Percentiles rank a stretch among this genome's conserved stretches.
phyloP scores from a whole-genome alignment of 805 yeast genomes.

The Zygotorulaspora chibaensis region DNA sequence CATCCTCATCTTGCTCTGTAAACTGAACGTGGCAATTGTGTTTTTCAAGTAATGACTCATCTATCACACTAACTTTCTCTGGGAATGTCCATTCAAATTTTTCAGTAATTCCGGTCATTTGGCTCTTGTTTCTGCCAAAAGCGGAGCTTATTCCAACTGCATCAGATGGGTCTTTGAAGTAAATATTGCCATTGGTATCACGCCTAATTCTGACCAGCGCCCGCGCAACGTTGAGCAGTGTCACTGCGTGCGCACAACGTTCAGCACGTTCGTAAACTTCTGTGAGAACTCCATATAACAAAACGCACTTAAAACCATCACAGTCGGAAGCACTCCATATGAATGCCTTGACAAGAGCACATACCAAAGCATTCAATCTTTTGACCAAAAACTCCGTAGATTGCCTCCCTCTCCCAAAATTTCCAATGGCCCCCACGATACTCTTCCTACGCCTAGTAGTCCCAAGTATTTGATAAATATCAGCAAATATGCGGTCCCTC shows the following conservation, averaged over 20 bases:
- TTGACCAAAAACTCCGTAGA: slow-evolving; percentile 1
- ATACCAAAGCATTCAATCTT: slow-evolving; percentile 18
- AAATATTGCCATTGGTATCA: slow-evolving; percentile 42
- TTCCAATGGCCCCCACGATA: slow-evolving; percentile 12
- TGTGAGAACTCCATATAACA: slow-evolving; percentile 25
- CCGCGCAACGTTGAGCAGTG: slow-evolving; percentile 47
- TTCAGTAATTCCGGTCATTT: slow-evolving; percentile 23
- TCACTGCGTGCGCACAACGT: slow-evolving; percentile 32
- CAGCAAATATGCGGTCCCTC: slow-evolving; percentile 35
- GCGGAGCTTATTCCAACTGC: slow-evolving; percentile 64
- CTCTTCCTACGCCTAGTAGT: slow-evolving; percentile 12
- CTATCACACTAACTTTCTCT: slow-evolving; percentile 49
- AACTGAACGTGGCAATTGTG: slow-evolving; percentile 35
- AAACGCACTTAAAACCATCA: slow-evolving; percentile 29
- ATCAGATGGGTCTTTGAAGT: slow-evolving; percentile 51
- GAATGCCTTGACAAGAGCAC: slow-evolving; percentile 28
- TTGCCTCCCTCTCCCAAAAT: slow-evolving; percentile 7
- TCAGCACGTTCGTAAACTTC: slow-evolving; percentile 38
- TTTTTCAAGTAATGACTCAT: slow-evolving; percentile 39
- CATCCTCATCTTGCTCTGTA: slow-evolving; percentile 18
- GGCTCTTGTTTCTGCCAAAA: slow-evolving; percentile 40
- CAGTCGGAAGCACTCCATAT: slow-evolving; percentile 20
- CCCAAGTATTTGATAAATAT: slow-evolving; percentile 5
- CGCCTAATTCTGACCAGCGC: slow-evolving; percentile 52
- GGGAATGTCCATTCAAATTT: slow-evolving; percentile 55